These are phyloP conservation scores for Chytriomyces sp. DNA, from an alignment of 192 early-diverging fungal genomes.

Conservation along the genomic window DNA sequence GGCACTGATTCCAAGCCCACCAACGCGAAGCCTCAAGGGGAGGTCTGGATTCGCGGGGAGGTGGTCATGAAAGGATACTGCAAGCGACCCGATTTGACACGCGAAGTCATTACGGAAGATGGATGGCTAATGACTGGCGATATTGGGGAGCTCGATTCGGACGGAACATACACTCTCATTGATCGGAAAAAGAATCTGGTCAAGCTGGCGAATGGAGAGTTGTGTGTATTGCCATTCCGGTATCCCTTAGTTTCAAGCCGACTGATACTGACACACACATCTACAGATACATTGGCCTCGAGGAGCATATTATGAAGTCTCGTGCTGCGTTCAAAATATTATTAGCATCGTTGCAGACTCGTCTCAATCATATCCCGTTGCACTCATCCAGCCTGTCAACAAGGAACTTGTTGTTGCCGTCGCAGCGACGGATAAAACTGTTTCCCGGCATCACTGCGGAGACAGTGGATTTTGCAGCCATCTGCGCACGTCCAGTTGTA, in stretches of 20 bases:
- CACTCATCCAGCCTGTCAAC: slow-evolving; percentile 71
- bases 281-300: slow-evolving; percentile 75
- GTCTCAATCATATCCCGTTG: slow-evolving; percentile 71
- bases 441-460: too few relatives aligned
- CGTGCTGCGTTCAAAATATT: slow-evolving; percentile 71
- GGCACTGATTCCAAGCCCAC: slow-evolving; percentile 37
- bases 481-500: too few relatives aligned
- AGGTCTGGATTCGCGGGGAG: slow-evolving; percentile 83
- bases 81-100: slow-evolving; percentile 69
- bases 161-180: slow-evolving; percentile 81
- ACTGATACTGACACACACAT: too few relatives aligned
- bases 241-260: too few relatives aligned
- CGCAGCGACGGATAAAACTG: slow-evolving; percentile 18
- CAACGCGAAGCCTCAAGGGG: slow-evolving; percentile 65
- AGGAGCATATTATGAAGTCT: slow-evolving; percentile 84
- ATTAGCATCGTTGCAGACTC: slow-evolving; percentile 67
- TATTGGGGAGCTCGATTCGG: slow-evolving; percentile 80
- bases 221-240: too few relatives aligned
- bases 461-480: too few relatives aligned
- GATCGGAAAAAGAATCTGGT: slow-evolving; percentile 95
- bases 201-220: slow-evolving; percentile 85
- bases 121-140: slow-evolving; percentile 93
- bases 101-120: slow-evolving; percentile 68
- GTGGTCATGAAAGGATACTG: slow-evolving; percentile 82
- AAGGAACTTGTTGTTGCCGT: slow-evolving; percentile 32